phyloP scores from a whole-genome alignment of 202 grass and related monocot species.

The Alloteropsis angusta region DNA sequence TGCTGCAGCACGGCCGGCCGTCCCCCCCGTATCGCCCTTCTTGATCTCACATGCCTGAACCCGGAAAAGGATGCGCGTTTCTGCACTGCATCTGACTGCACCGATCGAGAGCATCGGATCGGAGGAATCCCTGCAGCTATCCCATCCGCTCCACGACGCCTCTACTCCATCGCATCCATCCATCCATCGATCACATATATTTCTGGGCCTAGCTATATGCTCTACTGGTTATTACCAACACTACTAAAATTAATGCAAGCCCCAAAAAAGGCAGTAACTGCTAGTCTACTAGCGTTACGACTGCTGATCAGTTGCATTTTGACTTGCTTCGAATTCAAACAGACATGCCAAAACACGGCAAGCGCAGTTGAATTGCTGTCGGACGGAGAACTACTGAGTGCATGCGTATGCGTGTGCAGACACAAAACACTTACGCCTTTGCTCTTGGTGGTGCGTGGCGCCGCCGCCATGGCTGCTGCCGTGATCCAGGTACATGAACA shows the following conservation, averaged over 20 bases:
- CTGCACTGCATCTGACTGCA: slow-evolving; percentile 11
- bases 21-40: slow-evolving; percentile 11
- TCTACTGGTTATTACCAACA: not conserved
- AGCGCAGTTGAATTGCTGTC: not conserved
- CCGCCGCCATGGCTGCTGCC: slow-evolving; percentile 39
- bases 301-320: slow-evolving; percentile 10
- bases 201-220: slow-evolving; percentile 25
- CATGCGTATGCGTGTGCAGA: not conserved
- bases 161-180: no score
- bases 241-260: not conserved
- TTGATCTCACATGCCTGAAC: not conserved
- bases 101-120: slow-evolving; percentile 12
- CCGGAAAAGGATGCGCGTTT: slow-evolving; percentile 35
- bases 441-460: slow-evolving; percentile 48
- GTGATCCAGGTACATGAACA: slow-evolving; percentile 91
- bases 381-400: no score
- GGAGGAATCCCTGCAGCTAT: slow-evolving; percentile 23
- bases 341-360: not conserved
- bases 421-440: slow-evolving; percentile 58
- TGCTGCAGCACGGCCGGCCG: slow-evolving; percentile 13
- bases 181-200: not conserved
- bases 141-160: not conserved
- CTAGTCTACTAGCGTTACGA: not conserved
- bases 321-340: not conserved
- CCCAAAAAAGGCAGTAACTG: not conserved